Conservation (phyloP, 2,329 filamentous ascomycete genomes). For the Diplocarpon mali region DNA sequence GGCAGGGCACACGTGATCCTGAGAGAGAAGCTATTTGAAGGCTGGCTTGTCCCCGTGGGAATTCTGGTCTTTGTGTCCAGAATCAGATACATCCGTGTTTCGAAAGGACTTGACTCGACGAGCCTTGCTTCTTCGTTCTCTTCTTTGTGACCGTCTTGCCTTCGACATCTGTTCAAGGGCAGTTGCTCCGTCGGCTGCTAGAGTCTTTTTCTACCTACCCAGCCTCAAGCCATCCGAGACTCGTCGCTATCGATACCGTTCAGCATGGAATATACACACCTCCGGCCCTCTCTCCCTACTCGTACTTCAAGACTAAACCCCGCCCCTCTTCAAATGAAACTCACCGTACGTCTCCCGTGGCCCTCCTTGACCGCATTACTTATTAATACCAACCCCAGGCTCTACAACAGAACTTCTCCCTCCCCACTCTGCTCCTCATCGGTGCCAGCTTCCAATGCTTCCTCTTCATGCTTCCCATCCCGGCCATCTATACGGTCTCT, state of each 20-base stretch:
- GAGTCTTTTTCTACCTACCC: too few species aligned
- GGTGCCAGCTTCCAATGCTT: constrained; percentile 12
- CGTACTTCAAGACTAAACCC: background rate
- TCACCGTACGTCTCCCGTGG: background rate
- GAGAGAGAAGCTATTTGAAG: too few species aligned
- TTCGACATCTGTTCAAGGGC: too few species aligned
- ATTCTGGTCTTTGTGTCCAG: too few species aligned
- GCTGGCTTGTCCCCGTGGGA: too few species aligned
- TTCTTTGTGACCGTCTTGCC: too few species aligned
- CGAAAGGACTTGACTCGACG: too few species aligned
- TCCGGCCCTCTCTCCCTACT: background rate
- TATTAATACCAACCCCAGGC: background rate
- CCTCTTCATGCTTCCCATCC: constrained; percentile 12
- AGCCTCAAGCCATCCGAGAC: too few species aligned
- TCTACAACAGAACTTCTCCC: constrained; percentile 7
- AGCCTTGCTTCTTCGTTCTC: too few species aligned
- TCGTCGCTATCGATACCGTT: background rate
- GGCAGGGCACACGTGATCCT: too few species aligned
- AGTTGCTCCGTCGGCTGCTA: too few species aligned
- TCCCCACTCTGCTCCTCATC: constrained; percentile 12
- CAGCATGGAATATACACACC: constrained; percentile 1
- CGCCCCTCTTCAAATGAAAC: background rate
- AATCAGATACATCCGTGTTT: too few species aligned
- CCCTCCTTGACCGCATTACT: background rate
- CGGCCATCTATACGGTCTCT: constrained; percentile 6